phyloP scores from a whole-genome alignment of 352 stramenopile genomes.

The Thalassiosira ordinaria region DNA sequence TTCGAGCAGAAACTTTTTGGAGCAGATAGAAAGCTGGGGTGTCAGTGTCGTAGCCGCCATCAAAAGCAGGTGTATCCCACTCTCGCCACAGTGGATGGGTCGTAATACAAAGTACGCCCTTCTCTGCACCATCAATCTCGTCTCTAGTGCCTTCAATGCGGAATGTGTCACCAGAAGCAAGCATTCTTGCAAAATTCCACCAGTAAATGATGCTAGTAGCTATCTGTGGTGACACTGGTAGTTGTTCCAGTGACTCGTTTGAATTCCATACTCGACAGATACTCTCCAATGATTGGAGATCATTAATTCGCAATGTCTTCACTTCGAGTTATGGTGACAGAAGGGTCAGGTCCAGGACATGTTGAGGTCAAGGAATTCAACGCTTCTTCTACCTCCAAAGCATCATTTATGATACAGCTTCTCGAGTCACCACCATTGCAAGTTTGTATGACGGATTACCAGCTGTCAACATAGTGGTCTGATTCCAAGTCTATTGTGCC shows the following conservation, averaged over 20 bases:
- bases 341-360: conserved; percentile 45
- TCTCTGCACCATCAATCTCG: conserved; percentile 60
- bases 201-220: conserved; percentile 54
- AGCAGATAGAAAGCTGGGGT: conserved; percentile 82
- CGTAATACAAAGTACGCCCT: no score
- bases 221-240: conserved; percentile 75
- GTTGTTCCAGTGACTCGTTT: conserved; percentile 68
- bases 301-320: conserved; percentile 75
- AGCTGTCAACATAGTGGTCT: conserved; percentile 53
- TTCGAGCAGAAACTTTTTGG: conserved; percentile 87
- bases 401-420: conserved; percentile 69
- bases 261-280: conserved; percentile 63
- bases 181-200: conserved; percentile 76
- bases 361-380: background rate
- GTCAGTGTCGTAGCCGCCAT: conserved; percentile 92
- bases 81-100: no score
- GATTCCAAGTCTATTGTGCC: conserved; percentile 51
- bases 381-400: conserved; percentile 65
- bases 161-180: conserved; percentile 82
- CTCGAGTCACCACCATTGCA: conserved; percentile 55
- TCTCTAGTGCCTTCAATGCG: conserved; percentile 71
- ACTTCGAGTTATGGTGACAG: conserved; percentile 80
- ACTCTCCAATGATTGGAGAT: conserved; percentile 84
- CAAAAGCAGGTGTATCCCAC: conserved; percentile 91
- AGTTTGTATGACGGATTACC: conserved; percentile 62